Evolutionary conservation across 139 green algal genomes (phyloP), one percentile per base, ranked within the genome.

Genomic region (Tetraselmis striata): DNA sequence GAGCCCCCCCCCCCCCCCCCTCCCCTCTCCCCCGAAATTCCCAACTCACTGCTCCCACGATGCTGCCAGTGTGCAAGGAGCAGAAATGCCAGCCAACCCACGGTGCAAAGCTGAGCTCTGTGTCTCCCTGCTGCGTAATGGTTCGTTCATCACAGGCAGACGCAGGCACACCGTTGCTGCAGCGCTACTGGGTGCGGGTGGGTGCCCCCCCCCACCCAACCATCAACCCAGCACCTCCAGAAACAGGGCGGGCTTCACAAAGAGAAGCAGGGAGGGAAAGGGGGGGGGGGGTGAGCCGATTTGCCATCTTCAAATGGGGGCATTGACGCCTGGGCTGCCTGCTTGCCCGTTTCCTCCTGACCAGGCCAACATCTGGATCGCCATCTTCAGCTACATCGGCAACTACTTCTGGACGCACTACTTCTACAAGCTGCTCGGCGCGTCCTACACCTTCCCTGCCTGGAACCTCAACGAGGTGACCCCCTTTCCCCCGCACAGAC

Each of bases 371-470:
- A 75, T 98, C 2, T 99, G 96, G 96, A 96, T 99, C 26, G 93
- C 93, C 1, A 93, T 99, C 26, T 98, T 98, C 82, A 95, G 92
- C 81, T 99, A 95, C 90, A 94, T 99, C 2, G 97, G 97, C 59
- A 99, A 99, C 86, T 99, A 99, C 84, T 96, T 98, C 74, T 99
- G 94, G 94, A 99, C 97, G 26, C 97, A 99, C 86, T 99, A 99
- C 88, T 99, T 99, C 82, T 99, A 97, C 88, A 89, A 89, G 28
- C 58, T 98, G 30, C 89, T 98, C 59, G 95, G 95, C 2, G 97
- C 97, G 0, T 86, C 86, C 0, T 99, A 99, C 89, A 98, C 94
- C 24, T 98, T 99, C 84, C 87, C 86, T 27, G 90, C 92, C 1
- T 92, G 93, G 84, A 87, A 85, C 1, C 86, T 97, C 1, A 98